Evolutionary conservation across 345 rosid species (phyloP), one percentile per base, ranked within the genome.

Genomic region (Bruguiera sexangula): DNA sequence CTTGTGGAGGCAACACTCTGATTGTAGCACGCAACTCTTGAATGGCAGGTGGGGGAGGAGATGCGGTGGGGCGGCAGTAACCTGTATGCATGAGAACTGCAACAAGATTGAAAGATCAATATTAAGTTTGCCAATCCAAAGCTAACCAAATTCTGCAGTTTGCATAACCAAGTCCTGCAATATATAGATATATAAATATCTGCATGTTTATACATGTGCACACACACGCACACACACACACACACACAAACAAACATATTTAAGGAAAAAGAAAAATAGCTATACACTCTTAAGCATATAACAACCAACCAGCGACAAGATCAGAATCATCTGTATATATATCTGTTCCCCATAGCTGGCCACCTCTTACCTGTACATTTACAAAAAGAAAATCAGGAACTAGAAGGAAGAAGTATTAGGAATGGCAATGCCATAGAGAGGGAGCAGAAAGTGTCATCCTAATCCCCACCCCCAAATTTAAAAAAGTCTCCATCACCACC

Each of bases 71-170:
- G 64, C 97, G 97, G 80, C 94, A 95, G 76, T 92, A 95, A 76
- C 99, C 99, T 39, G 99, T 92, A 81, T 95, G 98, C 98, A 92
- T 92, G 78, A 95, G 98, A 86, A 95, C 99, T 96, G 85, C 70
- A 71, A 78, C 39, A 69, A 77, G 30, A 69, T 65, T 48, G 56
- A 63, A 74, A 68, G 67, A 75, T 62, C 73, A 79, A 60, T 70
- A 62, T 2, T 31, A 43, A 68, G 62, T 18, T 66, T 66, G 15
- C 8, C 34, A 11, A 59, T 18, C 60, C 39, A 73, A 37, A 69
- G 50, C 58, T 69, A 29, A 50, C 39, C 52, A 32, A 61, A 56
- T 65, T 68, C 60, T 63, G 27, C 21, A 46, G 18, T 43, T 43
- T 43, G 46, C 3, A 10, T 39, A 15, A 15, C 19, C 50, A 43